A percentile compares a stretch with the other conserved stretches of the same genome.
phyloP scores from a whole-genome alignment of 371 early-diverging fungal species.

The Apophysomyces ossiformis region DNA sequence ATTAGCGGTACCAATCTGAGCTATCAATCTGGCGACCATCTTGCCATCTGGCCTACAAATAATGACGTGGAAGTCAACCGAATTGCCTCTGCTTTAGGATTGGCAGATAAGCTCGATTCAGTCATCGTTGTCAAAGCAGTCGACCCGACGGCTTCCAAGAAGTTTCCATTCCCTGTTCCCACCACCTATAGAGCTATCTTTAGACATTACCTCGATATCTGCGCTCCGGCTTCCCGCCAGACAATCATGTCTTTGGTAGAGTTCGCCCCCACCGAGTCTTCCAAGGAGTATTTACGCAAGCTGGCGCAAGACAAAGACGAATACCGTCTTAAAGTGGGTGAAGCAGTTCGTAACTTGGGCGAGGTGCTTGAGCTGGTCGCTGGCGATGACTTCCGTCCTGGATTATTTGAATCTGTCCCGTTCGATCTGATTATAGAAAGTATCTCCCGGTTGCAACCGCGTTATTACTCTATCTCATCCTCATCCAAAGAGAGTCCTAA shows the following conservation, averaged over 20 bases:
- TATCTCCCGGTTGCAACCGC: slow-evolving; percentile 82
- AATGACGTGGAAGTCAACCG: slow-evolving; percentile 73
- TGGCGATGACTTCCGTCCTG: slow-evolving; percentile 26
- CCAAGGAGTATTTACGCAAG: slow-evolving; percentile 52
- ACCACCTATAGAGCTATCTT: slow-evolving; percentile 86
- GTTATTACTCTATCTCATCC: slow-evolving; percentile 96
- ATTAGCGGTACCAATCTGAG: slow-evolving; percentile 75
- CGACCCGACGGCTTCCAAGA: slow-evolving; percentile 73
- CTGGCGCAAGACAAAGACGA: slow-evolving; percentile 78
- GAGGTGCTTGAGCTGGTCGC: slow-evolving; percentile 57
- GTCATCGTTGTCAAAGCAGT: slow-evolving; percentile 63
- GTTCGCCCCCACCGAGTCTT: slow-evolving; percentile 60
- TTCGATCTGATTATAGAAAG: slow-evolving; percentile 79
- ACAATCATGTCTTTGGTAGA: slow-evolving; percentile 61
- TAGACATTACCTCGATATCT: slow-evolving; percentile 91
- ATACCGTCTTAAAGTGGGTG: slow-evolving; percentile 63
- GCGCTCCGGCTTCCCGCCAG: slow-evolving; percentile 70
- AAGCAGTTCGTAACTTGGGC: slow-evolving; percentile 69
- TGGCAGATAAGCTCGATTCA: slow-evolving; percentile 69
- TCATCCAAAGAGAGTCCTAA: slow-evolving; percentile 75
- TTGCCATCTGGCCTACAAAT: slow-evolving; percentile 94
- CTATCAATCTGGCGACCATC: slow-evolving; percentile 94
- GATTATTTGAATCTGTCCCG: slow-evolving; percentile 53
- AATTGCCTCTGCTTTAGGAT: slow-evolving; percentile 65
- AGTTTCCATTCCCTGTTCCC: slow-evolving; percentile 86